Evolutionary conservation across 192 early-diverging fungal genomes (phyloP).

Genomic region (Backusella tarrabulga): DNA sequence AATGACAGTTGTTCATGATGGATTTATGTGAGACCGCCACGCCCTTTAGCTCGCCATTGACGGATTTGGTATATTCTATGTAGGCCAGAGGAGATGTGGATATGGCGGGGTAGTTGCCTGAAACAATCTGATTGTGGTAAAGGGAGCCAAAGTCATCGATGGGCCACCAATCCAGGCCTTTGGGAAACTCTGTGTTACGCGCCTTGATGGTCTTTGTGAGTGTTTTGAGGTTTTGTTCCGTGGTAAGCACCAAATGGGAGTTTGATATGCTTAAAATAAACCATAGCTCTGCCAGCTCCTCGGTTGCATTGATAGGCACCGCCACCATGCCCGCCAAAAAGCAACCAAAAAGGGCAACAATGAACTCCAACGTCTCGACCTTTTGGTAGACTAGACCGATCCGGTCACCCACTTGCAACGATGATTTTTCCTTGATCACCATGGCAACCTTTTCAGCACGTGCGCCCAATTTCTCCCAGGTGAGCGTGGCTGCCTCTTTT

Average conservation of each 20-base stretch:
- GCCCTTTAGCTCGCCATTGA: conserved; percentile 82
- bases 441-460: conserved; percentile 71
- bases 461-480: conserved; percentile 71
- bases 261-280: conserved; percentile 70
- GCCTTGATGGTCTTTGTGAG: conserved; percentile 68
- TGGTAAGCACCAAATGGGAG: conserved; percentile 70
- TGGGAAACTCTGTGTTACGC: conserved; percentile 62
- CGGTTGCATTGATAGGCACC: conserved; percentile 80
- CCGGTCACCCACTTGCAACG: conserved; percentile 60
- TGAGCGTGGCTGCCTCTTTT: conserved; percentile 60
- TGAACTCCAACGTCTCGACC: conserved; percentile 74
- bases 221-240: conserved; percentile 71
- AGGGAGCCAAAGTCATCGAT: conserved; percentile 71
- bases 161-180: conserved; percentile 77
- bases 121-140: conserved; percentile 44
- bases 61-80: conserved; percentile 82
- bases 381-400: conserved; percentile 80
- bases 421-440: conserved; percentile 62
- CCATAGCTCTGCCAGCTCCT: conserved; percentile 75
- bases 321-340: conserved; percentile 81
- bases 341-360: conserved; percentile 78
- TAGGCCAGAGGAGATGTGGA: conserved; percentile 67
- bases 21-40: conserved; percentile 73
- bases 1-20: conserved; percentile 66
- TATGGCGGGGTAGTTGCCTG: conserved; percentile 41